Evolutionary conservation across 768 basidiomycete genomes (phyloP).

Genomic region (Naganishia vishniacii): DNA sequence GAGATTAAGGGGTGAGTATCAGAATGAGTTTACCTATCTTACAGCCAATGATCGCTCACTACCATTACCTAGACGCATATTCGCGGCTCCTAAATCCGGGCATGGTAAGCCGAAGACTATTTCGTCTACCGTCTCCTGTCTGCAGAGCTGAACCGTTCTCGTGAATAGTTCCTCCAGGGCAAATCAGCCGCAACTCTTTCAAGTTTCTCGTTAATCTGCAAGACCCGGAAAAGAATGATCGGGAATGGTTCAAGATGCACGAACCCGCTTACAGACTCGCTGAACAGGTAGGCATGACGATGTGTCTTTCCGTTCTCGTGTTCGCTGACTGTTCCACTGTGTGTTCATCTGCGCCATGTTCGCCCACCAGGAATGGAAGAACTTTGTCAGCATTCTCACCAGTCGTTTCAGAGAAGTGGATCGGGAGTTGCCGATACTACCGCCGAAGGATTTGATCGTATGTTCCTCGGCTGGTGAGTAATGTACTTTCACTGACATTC

Average conservation of each 20-base stretch:
- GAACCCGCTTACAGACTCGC: constrained; percentile 74
- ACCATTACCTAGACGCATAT: constrained; percentile 56
- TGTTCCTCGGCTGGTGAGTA: constrained; percentile 18
- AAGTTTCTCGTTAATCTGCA: constrained; percentile 67
- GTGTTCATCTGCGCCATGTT: background rate
- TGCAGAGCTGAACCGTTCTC: background rate
- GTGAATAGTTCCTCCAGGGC: constrained; percentile 64
- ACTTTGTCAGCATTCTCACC: constrained; percentile 69
- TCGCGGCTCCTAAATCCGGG: constrained; percentile 77
- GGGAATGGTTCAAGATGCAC: constrained; percentile 76
- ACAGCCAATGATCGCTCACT: constrained; percentile 28
- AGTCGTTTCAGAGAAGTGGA: constrained; percentile 66
- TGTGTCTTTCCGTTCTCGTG: background rate
- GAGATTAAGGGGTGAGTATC: constrained; percentile 18
- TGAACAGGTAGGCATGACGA: constrained; percentile 54
- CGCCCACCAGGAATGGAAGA: constrained; percentile 65
- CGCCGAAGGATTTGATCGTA: constrained; percentile 76
- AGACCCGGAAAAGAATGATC: constrained; percentile 73
- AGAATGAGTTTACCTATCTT: no score
- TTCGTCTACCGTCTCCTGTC: constrained; percentile 33
- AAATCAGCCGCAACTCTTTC: constrained; percentile 77
- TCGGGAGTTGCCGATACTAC: constrained; percentile 75
- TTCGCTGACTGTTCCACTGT: no score
- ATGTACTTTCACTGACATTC: background rate
- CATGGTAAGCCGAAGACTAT: constrained; percentile 53